Evolutionary conservation across 1,284 basidiomycete genomes (phyloP).

Genomic region (Anthracocystis walkeri): DNA sequence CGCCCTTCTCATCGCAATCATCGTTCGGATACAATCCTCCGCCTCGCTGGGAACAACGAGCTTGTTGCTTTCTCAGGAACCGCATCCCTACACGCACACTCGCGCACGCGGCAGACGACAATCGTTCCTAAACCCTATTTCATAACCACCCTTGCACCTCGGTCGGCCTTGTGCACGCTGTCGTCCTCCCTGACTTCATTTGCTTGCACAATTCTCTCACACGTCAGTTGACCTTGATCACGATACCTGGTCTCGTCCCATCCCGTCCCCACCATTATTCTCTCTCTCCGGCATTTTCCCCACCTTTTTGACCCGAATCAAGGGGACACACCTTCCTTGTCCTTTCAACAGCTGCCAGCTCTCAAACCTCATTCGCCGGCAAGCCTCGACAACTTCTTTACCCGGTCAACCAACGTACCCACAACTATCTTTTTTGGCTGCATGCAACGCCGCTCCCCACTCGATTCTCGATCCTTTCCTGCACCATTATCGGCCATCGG

Average conservation of each 20-base stretch:
- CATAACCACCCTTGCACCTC: not conserved
- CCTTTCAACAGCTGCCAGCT: too few relatives aligned
- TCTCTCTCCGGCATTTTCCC: not conserved
- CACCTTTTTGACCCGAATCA: too few relatives aligned
- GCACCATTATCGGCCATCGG: conserved; percentile 2
- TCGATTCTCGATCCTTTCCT: conserved; percentile 1
- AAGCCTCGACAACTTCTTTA: not conserved
- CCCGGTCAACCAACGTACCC: conserved; percentile 4
- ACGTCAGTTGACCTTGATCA: not conserved
- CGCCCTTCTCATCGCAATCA: too few relatives aligned
- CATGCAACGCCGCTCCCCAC: conserved; percentile 10
- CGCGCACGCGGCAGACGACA: not conserved
- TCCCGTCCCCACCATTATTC: not conserved
- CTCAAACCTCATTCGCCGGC: not conserved
- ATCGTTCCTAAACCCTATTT: conserved; percentile 9
- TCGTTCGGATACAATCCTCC: too few relatives aligned
- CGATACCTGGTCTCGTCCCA: not conserved
- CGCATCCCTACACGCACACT: not conserved
- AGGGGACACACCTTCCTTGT: too few relatives aligned
- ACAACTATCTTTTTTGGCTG: not conserved
- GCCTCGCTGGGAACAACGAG: not conserved
- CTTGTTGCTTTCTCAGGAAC: not conserved
- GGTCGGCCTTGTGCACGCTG: not conserved
- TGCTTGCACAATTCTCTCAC: not conserved
- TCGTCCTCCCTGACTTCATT: too few relatives aligned